phyloP scores from a whole-genome alignment of 805 yeast species.

The Schizosaccharomyces lindneri region DNA sequence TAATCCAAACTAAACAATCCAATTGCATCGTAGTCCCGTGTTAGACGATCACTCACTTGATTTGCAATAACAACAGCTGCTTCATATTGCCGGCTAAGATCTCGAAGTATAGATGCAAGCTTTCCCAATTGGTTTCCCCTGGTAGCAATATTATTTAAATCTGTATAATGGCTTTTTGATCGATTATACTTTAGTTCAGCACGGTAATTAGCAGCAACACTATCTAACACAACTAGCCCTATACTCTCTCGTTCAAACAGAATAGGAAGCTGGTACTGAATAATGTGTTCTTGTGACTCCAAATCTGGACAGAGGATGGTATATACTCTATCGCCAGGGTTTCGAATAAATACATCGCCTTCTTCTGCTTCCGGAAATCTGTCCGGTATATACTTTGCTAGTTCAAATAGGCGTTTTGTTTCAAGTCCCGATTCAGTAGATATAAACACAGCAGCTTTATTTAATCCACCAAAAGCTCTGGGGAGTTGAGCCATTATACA shows the following conservation, averaged over 20 bases:
- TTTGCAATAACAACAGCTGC: constrained; percentile 50
- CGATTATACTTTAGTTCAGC: constrained; percentile 16
- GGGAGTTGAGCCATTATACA: constrained; percentile 1
- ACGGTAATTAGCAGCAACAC: constrained; percentile 54
- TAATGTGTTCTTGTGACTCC: constrained; percentile 48
- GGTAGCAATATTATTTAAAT: constrained; percentile 16
- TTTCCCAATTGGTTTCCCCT: constrained; percentile 13
- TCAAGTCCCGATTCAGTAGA: constrained; percentile 57
- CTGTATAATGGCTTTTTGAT: constrained; percentile 11
- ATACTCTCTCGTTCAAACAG: constrained; percentile 21
- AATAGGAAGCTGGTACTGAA: constrained; percentile 43
- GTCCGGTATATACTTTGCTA: constrained; percentile 15
- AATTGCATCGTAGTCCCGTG: constrained; percentile 7
- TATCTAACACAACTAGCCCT: constrained; percentile 47
- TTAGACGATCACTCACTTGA: constrained; percentile 38
- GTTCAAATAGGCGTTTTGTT: constrained; percentile 34
- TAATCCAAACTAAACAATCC: constrained; percentile 25
- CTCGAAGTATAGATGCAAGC: constrained; percentile 24
- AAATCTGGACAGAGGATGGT: constrained; percentile 39
- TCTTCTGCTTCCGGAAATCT: constrained; percentile 1
- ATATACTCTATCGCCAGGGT: constrained; percentile 19
- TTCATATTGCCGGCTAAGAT: constrained; percentile 22
- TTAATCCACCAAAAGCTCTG: neutral
- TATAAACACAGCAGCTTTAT: constrained; percentile 29
- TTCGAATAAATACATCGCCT: neutral